A percentile compares a stretch with the other conserved stretches of the same genome.
Evolutionary conservation across 768 basidiomycete genomes (phyloP).

Genomic region (Leccinum longicurvipes): DNA sequence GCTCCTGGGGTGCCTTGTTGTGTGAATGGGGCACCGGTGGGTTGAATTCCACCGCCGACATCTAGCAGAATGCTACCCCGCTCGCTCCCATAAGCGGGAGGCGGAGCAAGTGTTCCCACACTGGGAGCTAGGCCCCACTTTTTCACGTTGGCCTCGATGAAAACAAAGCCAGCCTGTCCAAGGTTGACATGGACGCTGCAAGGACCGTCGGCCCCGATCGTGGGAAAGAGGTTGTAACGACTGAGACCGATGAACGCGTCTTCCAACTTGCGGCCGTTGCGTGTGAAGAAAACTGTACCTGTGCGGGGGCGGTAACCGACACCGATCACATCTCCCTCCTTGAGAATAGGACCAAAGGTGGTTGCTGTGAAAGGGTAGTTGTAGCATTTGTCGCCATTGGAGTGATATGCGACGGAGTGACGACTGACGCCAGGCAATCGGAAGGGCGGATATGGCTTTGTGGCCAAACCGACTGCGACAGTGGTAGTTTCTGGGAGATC

Average conservation of each 20-base stretch:
- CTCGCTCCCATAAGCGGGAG: conserved; percentile 97
- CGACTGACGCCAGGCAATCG: conserved; percentile 83
- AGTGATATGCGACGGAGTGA: conserved; percentile 92
- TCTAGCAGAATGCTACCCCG: conserved; percentile 94
- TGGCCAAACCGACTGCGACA: conserved; percentile 91
- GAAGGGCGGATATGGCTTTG: conserved; percentile 96
- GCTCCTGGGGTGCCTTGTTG: conserved; percentile 44
- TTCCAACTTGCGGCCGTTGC: conserved; percentile 95
- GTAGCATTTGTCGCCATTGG: conserved; percentile 94
- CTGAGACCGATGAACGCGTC: conserved; percentile 92
- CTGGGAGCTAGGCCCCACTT: conserved; percentile 99
- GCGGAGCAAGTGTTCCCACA: conserved; percentile 94
- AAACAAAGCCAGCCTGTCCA: conserved; percentile 97
- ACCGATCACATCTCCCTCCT: conserved; percentile 94
- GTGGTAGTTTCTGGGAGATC: conserved; percentile 86
- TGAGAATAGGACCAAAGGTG: conserved; percentile 78
- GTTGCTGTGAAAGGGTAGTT: conserved; percentile 91
- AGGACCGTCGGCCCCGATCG: conserved; percentile 93
- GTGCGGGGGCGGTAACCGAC: conserved; percentile 94
- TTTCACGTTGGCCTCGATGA: conserved; percentile 99
- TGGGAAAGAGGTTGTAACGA: conserved; percentile 93
- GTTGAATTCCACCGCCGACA: conserved; percentile 51
- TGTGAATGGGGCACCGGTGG: conserved; percentile 40
- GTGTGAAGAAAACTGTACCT: conserved; percentile 98
- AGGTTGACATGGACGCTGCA: conserved; percentile 97